phyloP scores from a whole-genome alignment of 2,329 filamentous ascomycete genomes.

The Phaeomoniella chlamydospora region DNA sequence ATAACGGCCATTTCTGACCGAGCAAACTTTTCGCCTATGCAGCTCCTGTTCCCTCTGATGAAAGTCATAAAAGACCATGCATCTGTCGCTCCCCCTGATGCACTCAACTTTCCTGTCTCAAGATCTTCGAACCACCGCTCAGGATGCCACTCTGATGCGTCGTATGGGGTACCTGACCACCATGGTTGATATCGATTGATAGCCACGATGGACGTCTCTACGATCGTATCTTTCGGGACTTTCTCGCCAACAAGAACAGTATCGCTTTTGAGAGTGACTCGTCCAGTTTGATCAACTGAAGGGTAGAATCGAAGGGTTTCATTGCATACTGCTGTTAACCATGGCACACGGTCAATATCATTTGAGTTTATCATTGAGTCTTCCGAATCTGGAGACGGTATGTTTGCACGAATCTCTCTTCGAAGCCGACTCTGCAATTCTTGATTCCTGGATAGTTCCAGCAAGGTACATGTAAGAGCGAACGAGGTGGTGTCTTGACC shows the following conservation, averaged over 20 bases:
- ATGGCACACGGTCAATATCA: slow-evolving; percentile 35
- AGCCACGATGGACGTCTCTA: slow-evolving; percentile 50
- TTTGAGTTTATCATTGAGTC: background rate
- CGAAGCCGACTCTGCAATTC: slow-evolving; percentile 7
- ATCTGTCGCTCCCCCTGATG: slow-evolving; percentile 1
- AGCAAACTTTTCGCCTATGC: slow-evolving; percentile 1
- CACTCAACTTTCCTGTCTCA: slow-evolving; percentile 3
- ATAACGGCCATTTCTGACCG: background rate
- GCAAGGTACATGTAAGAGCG: slow-evolving; percentile 9
- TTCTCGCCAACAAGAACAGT: slow-evolving; percentile 10
- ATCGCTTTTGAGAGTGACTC: slow-evolving; percentile 34
- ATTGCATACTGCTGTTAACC: slow-evolving; percentile 3
- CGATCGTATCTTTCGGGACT: slow-evolving; percentile 53
- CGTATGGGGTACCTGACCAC: slow-evolving; percentile 9
- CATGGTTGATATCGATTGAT: slow-evolving; percentile 1
- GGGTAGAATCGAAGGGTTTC: slow-evolving; percentile 5
- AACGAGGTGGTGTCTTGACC: slow-evolving; percentile 7
- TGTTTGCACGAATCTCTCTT: slow-evolving; percentile 6
- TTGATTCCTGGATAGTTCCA: slow-evolving; percentile 7
- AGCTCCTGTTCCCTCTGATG: background rate
- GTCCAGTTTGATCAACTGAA: slow-evolving; percentile 32
- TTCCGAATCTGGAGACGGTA: slow-evolving; percentile 3
- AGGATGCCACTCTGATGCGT: slow-evolving; percentile 2
- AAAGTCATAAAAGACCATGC: slow-evolving; percentile 1
- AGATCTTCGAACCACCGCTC: slow-evolving; percentile 1